These are phyloP conservation scores for Magnolia changhungtana DNA, from an alignment of 164 flowering plant species.

Conservation along the genomic window DNA sequence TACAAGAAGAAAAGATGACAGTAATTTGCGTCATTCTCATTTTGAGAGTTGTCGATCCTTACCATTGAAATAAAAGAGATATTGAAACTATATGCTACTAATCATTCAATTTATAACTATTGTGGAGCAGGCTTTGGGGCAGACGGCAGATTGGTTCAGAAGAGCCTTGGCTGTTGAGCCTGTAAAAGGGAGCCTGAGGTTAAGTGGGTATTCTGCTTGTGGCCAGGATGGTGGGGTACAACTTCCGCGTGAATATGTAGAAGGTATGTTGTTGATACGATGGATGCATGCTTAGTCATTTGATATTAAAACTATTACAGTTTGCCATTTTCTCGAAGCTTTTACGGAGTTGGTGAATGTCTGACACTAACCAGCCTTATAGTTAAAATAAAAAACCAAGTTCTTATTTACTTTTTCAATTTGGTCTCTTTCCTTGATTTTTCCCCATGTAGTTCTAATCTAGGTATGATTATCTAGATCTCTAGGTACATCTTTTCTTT, in stretches of 20 bases:
- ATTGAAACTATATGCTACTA: neutral
- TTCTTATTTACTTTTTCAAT: too few relatives aligned
- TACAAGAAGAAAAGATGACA: neutral
- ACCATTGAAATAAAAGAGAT: too few relatives aligned
- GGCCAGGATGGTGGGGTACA: constrained; percentile 99
- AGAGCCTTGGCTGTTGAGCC: constrained; percentile 96
- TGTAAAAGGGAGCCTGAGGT: constrained; percentile 83
- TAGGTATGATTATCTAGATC: too few relatives aligned
- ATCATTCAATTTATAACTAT: neutral
- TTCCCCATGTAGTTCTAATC: too few relatives aligned
- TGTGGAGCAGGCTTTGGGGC: constrained; percentile 74
- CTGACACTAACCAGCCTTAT: too few relatives aligned
- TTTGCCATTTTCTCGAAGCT: neutral
- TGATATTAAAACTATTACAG: neutral
- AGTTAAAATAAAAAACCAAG: too few relatives aligned
- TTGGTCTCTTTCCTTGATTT: too few relatives aligned
- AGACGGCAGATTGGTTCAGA: constrained; percentile 93
- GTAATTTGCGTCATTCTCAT: neutral
- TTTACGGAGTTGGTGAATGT: neutral
- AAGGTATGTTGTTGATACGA: constrained; percentile 48
- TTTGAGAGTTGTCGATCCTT: neutral
- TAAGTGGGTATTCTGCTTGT: constrained; percentile 99
- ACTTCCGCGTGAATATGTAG: constrained; percentile 92
- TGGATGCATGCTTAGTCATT: neutral
- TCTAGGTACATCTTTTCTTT: too few relatives aligned